phyloP scores from a whole-genome alignment of 2,329 filamentous ascomycete genomes.

The Beauveria varroae region DNA sequence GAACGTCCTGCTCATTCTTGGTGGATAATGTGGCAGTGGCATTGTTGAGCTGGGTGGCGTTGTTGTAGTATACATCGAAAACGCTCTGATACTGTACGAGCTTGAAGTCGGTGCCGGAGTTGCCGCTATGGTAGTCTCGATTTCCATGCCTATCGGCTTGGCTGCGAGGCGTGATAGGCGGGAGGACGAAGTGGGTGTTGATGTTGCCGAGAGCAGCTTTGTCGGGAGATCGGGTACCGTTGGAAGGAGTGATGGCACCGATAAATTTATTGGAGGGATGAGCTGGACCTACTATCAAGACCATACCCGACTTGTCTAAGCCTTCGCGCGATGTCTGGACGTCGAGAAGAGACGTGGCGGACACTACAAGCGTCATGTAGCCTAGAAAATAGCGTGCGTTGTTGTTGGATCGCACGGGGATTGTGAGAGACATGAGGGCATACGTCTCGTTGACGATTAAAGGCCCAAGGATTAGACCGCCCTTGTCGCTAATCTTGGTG shows the following conservation, averaged over 20 bases:
- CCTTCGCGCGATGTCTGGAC: constrained; percentile 61
- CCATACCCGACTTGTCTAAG: constrained; percentile 61
- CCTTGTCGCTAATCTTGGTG: constrained; percentile 41
- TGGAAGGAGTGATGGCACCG: constrained; percentile 35
- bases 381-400: constrained; percentile 60
- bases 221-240: constrained; percentile 34
- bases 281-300: constrained; percentile 62
- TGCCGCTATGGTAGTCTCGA: constrained; percentile 23
- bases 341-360: constrained; percentile 54
- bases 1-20: constrained; percentile 60
- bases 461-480: constrained; percentile 68
- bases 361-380: constrained; percentile 73
- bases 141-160: constrained; percentile 39
- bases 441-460: constrained; percentile 64
- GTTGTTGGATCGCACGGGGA: constrained; percentile 66
- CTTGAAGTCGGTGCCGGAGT: constrained; percentile 45
- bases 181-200: constrained; percentile 53
- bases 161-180: constrained; percentile 36
- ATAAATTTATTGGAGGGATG: constrained; percentile 61
- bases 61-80: constrained; percentile 48
- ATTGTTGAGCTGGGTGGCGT: constrained; percentile 50
- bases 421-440: constrained; percentile 71
- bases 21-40: constrained; percentile 64
- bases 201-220: constrained; percentile 32
- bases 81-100: constrained; percentile 58